phyloP scores from a whole-genome alignment of 768 basidiomycete species.

The Collybiopsis luxurians region DNA sequence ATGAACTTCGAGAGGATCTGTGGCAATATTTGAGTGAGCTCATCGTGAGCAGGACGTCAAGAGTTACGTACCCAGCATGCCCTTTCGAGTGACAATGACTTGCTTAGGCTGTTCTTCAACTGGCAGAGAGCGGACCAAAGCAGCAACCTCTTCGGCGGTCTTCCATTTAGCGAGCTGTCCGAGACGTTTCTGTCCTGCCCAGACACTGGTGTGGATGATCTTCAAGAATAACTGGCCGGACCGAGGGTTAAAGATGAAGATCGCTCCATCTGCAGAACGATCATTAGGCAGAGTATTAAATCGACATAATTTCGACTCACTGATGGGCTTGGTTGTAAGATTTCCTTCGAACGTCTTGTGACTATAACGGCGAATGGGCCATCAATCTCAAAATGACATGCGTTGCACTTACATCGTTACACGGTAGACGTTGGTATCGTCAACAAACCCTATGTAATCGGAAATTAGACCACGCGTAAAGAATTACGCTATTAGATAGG shows the following conservation, averaged over 20 bases:
- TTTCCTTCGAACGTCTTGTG: conserved; percentile 99
- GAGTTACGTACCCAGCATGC: conserved; percentile 81
- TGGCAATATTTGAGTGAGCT: conserved; percentile 1
- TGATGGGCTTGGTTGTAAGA: conserved; percentile 98
- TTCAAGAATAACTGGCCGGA: conserved; percentile 98
- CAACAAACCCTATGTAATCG: conserved; percentile 82
- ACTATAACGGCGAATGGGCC: conserved; percentile 31
- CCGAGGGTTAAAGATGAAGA: conserved; percentile 99
- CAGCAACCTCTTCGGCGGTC: conserved; percentile 99
- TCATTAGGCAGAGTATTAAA: neutral
- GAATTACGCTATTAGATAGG: conserved; percentile 2
- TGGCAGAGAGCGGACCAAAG: conserved; percentile 94
- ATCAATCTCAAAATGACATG: neutral
- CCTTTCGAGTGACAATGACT: conserved; percentile 99
- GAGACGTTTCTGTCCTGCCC: conserved; percentile 99
- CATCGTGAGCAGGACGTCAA: neutral
- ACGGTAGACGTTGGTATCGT: conserved; percentile 99
- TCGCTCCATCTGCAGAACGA: conserved; percentile 69
- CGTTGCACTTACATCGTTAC: conserved; percentile 71
- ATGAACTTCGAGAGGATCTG: conserved; percentile 95
- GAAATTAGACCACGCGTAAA: neutral
- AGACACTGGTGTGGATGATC: conserved; percentile 99
- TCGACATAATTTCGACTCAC: conserved; percentile 34
- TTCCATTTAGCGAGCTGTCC: conserved; percentile 99
- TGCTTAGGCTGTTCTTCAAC: conserved; percentile 99